Evolutionary conservation across 2,329 filamentous ascomycete species (phyloP).

Genomic region (Colletotrichum caudatum): DNA sequence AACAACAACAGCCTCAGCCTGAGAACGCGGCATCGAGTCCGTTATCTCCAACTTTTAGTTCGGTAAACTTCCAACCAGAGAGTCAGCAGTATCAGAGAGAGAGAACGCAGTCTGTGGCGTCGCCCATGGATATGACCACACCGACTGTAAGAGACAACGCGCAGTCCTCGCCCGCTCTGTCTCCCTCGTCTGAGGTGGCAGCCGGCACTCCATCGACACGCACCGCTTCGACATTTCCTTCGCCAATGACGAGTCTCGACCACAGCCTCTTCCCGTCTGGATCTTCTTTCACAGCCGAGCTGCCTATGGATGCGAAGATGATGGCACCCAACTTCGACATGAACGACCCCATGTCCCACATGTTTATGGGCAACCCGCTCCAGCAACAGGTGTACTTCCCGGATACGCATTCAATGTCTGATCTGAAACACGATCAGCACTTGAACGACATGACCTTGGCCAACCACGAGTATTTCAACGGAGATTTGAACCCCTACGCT

Average conservation of each 20-base stretch:
- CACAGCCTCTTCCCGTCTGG: slow-evolving; percentile 44
- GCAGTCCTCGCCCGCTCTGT: slow-evolving; percentile 47
- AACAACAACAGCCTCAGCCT: slow-evolving; percentile 4
- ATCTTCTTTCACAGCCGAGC: slow-evolving; percentile 57
- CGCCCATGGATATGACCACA: slow-evolving; percentile 43
- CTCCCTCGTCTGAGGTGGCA: slow-evolving; percentile 44
- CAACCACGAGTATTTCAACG: slow-evolving; percentile 30
- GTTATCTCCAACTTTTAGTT: slow-evolving; percentile 28
- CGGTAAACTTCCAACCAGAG: slow-evolving; percentile 43
- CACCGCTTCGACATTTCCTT: slow-evolving; percentile 45
- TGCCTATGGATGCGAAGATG: slow-evolving; percentile 58
- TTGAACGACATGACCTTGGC: slow-evolving; percentile 14
- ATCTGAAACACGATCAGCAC: slow-evolving; percentile 23
- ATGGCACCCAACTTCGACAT: slow-evolving; percentile 52
- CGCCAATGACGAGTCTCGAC: slow-evolving; percentile 43
- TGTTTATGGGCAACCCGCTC: slow-evolving; percentile 37
- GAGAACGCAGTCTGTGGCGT: slow-evolving; percentile 24
- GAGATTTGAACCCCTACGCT: slow-evolving; percentile 34
- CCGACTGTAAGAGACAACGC: slow-evolving; percentile 34
- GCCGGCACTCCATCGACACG: slow-evolving; percentile 39
- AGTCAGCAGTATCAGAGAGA: slow-evolving; percentile 32
- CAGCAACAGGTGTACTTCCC: slow-evolving; percentile 32
- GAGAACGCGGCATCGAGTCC: slow-evolving; percentile 12
- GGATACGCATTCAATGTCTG: slow-evolving; percentile 18
- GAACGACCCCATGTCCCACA: slow-evolving; percentile 43